Conservation (phyloP, 108 stramenopile genomes). For the Seminavis robusta region DNA sequence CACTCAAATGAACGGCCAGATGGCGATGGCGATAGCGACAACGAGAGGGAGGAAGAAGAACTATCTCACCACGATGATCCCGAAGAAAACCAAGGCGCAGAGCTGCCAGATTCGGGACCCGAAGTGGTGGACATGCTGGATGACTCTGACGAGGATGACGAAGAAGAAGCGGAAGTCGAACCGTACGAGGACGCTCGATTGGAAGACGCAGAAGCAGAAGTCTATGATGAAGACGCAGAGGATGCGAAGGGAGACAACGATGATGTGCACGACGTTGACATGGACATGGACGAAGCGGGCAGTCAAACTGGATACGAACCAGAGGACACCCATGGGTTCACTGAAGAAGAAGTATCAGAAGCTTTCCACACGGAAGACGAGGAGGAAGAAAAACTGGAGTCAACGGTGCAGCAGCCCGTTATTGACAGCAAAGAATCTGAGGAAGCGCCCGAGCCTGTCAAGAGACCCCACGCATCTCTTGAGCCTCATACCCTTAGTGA, state of each 20-base stretch:
- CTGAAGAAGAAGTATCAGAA: slow-evolving; percentile 39
- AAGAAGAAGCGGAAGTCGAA: not conserved
- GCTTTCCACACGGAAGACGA: slow-evolving; percentile 40
- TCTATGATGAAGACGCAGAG: not conserved
- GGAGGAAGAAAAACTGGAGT: slow-evolving; percentile 20
- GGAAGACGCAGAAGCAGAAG: not conserved
- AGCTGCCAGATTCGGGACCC: too few relatives aligned
- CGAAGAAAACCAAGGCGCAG: too few relatives aligned
- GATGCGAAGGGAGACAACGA: not conserved
- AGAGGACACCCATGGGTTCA: slow-evolving; percentile 36
- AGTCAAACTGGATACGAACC: slow-evolving; percentile 29
- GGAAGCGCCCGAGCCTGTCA: too few relatives aligned
- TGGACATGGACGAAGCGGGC: slow-evolving; percentile 13
- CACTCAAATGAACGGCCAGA: not conserved
- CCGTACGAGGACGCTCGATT: not conserved
- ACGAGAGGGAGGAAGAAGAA: too few relatives aligned
- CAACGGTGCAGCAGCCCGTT: not conserved
- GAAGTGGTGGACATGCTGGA: too few relatives aligned
- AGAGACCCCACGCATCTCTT: too few relatives aligned
- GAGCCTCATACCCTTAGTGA: too few relatives aligned
- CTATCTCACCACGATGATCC: too few relatives aligned
- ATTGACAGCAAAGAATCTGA: too few relatives aligned
- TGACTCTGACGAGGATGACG: not conserved
- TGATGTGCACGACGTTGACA: slow-evolving; percentile 3
- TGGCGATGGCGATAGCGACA: not conserved